Base-by-base conservation (phyloP, 345 rosid genomes). In the Lepidium aucheri region DNA sequence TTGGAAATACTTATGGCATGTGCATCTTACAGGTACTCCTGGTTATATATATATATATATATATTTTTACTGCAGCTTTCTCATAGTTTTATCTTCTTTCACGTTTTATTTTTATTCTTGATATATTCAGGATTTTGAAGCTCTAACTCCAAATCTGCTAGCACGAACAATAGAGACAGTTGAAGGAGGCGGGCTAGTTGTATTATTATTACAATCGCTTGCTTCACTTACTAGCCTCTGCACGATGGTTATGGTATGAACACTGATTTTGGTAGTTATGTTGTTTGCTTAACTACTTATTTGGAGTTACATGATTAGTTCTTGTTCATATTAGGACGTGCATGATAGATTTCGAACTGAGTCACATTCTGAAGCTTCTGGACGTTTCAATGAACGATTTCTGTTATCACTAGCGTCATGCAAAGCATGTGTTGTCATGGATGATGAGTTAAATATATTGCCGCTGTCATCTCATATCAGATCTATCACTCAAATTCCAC, bases 141-240 rank as follows among this genome's bases (percentile, higher is more conserved):
- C 99, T 43, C 67, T 90, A 70, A 90, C 99, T n/a, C 99, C 99
- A 41, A 94, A 94, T 84, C 84, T 94, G 30, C 80, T 90, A 54
- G 99, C 97, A 39, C 84, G 99, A 74, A 90, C 99, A 3, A 86
- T 90, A 70, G 99, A 94, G 81, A 90, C 99, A 1, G 99, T 94
- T 53, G 88, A 94, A 74, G 99, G 97, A 24, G 99, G 97, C 42
- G 99, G 99, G 50, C 58, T 94, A 59, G 80, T 94, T 70, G 78
- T 94, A 38, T 72, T 94, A 78, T 50, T 94, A 61, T 83, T 94
- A 12, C 96, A 85, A 15, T 88, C 97, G 42, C 95, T 94, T 58
- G 78, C 86, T 57, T 90, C 96, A 0, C 70, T 94, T 75, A 90
- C 97, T 57, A 86, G 96, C 69, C 86, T 90, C 20, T 94, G 61